Evolutionary conservation across 2,329 filamentous ascomycete genomes (phyloP), one percentile per base, ranked within the genome.

Genomic region (Claviceps sp.): DNA sequence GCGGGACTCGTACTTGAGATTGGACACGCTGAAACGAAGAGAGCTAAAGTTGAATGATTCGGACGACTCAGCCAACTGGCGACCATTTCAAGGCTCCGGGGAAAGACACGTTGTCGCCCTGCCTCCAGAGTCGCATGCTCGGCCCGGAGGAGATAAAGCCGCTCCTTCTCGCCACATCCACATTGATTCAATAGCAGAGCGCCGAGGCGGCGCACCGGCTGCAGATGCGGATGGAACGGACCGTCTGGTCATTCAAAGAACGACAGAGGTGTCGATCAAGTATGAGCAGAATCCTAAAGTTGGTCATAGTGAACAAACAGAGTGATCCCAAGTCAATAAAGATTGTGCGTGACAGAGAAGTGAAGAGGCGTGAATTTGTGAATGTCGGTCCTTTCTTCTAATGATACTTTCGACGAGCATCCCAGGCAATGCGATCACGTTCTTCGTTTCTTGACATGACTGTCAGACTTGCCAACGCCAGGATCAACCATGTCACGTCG

Each of bases 21-120:
- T 53, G 2, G 52, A 53, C 14, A 46, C 52, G 44, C 46, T 55
- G 26, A 50, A 46, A 16, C 36, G 52, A 29, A 47, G 45, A 14
- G 36, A 52, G 29, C 47, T n/a, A n/a, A 43, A 29, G 8, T 16
- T 36, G 7, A 29, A 45, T 7, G 37, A 44, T 16, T 38, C 49
- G 9, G 49, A 46, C 13, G 44, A 51, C 34, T 50, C 52, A 8
- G 43, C 44, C 45, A 51, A 52, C 22, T 51, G 52, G 46, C 51
- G 52, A 40, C 49, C 49, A 3, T 45, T 45, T 39, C 45, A 53
- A 14, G 48, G 45, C n/a, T 49, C 40, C 8, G 40, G 23, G n/a
- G 16, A 51, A 45, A 23, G 49, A 5, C 46, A 45, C 2, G 47
- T 49, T 34, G 22, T 47, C 38, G 48, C 47, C 1, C 7, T 49